Evolutionary conservation across 768 basidiomycete species (phyloP).

Genomic region (Harrya chromipes): DNA sequence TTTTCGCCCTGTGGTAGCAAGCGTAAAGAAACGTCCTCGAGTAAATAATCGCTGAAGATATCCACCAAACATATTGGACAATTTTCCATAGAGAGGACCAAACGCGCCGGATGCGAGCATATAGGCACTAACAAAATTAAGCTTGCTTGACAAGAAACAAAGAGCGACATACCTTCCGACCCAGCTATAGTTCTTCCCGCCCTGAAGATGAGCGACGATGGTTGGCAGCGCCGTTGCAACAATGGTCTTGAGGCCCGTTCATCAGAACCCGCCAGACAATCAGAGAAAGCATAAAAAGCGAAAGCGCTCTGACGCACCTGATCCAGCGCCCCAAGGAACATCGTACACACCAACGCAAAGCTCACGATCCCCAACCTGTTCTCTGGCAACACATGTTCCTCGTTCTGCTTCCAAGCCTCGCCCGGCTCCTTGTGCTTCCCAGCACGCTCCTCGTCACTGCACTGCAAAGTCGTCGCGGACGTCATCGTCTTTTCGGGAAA

Average conservation of each 20-base stretch:
- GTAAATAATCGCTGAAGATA: not conserved
- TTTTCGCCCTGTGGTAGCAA: constrained; percentile 49
- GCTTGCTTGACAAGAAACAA: not conserved
- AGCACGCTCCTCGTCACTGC: not conserved
- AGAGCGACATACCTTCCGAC: constrained; percentile 51
- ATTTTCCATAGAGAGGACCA: constrained; percentile 71
- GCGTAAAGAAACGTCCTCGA: not conserved
- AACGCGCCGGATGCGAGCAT: constrained; percentile 66
- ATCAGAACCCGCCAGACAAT: not conserved
- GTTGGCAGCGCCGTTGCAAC: constrained; percentile 73
- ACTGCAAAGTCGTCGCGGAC: too few species aligned
- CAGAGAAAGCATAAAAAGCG: too few species aligned
- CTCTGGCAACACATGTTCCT: constrained; percentile 48
- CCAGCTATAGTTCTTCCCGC: constrained; percentile 65
- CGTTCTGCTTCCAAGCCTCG: constrained; percentile 49
- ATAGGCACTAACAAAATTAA: constrained; percentile 57
- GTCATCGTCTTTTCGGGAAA: too few species aligned
- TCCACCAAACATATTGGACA: constrained; percentile 53
- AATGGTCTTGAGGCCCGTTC: constrained; percentile 42
- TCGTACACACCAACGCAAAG: constrained; percentile 25
- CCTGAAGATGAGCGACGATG: constrained; percentile 59
- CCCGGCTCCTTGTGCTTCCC: constrained; percentile 30
- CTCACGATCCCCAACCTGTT: constrained; percentile 22
- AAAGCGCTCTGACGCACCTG: constrained; percentile 38
- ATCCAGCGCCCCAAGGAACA: constrained; percentile 48